phyloP scores from a whole-genome alignment of 73 alveolate species.

The Paramecium pentaurelia region DNA sequence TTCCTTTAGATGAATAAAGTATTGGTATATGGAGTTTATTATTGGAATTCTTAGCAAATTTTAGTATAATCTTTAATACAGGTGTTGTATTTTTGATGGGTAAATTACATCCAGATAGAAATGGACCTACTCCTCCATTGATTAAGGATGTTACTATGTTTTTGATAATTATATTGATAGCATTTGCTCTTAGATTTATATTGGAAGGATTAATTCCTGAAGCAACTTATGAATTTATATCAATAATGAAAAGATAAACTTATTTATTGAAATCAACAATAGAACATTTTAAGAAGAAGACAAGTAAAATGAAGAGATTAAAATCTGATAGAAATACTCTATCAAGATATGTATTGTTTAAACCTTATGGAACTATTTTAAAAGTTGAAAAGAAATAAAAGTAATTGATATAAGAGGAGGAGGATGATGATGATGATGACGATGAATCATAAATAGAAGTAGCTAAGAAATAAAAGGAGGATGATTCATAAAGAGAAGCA shows the following conservation, averaged over 20 bases:
- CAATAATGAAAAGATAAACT: slow-evolving; percentile 15
- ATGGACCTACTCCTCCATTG: background rate
- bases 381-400: background rate
- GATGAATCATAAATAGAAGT: background rate
- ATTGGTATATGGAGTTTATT: slow-evolving; percentile 51
- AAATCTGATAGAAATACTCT: background rate
- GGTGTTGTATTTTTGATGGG: slow-evolving; percentile 10
- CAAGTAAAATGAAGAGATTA: slow-evolving; percentile 11
- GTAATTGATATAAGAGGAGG: background rate
- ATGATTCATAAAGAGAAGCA: background rate
- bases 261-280: slow-evolving; percentile 32
- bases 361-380: slow-evolving; percentile 26
- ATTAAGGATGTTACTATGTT: background rate
- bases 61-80: slow-evolving; percentile 19
- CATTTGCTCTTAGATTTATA: background rate
- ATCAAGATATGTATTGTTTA: background rate
- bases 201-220: background rate
- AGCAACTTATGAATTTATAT: slow-evolving; percentile 19
- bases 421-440: background rate
- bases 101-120: background rate
- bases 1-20: slow-evolving; percentile 49
- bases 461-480: background rate
- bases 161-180: background rate
- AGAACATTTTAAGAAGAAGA: slow-evolving; percentile 36
- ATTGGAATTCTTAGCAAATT: slow-evolving; percentile 39